Evolutionary conservation across 805 yeast species (phyloP).

Genomic region (Myxozyma lipomycoides): DNA sequence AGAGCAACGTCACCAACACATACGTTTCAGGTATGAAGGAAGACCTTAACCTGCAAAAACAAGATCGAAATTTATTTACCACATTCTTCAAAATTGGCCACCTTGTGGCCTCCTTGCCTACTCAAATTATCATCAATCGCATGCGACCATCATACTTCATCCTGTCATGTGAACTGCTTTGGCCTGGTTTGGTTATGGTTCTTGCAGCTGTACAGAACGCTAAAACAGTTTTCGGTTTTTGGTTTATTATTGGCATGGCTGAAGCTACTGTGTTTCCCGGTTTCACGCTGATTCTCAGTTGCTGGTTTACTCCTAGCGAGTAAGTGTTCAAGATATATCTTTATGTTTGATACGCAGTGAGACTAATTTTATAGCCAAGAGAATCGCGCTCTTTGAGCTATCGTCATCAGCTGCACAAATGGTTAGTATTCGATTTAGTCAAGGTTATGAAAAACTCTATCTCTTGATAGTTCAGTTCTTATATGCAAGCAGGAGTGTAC

Average conservation of each 20-base stretch:
- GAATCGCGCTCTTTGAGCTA: constrained; percentile 8
- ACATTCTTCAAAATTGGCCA: constrained; percentile 16
- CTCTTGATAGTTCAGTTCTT: too few species aligned
- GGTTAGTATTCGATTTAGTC: constrained; percentile 58
- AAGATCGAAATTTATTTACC: constrained; percentile 39
- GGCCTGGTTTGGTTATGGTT: constrained; percentile 31
- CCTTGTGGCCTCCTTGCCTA: constrained; percentile 12
- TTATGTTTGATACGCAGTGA: too few species aligned
- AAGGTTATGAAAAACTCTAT: too few species aligned
- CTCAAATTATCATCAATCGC: constrained; percentile 10
- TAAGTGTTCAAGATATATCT: too few species aligned
- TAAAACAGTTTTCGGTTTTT: constrained; percentile 31
- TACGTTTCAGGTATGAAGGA: constrained; percentile 62
- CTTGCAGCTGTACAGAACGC: constrained; percentile 30
- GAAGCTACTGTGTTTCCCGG: constrained; percentile 28
- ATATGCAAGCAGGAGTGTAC: constrained; percentile 54
- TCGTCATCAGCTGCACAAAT: constrained; percentile 56
- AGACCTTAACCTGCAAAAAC: constrained; percentile 52
- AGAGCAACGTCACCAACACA: constrained; percentile 57
- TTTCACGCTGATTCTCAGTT: constrained; percentile 27
- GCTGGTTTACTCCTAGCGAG: constrained; percentile 33
- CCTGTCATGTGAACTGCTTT: constrained; percentile 19
- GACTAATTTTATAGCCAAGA: constrained; percentile 4
- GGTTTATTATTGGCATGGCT: constrained; percentile 35
- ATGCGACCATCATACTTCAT: constrained; percentile 18